These are phyloP conservation scores for Picea glauca DNA, from an alignment of 75 land plant genomes.

Conservation along the genomic window DNA sequence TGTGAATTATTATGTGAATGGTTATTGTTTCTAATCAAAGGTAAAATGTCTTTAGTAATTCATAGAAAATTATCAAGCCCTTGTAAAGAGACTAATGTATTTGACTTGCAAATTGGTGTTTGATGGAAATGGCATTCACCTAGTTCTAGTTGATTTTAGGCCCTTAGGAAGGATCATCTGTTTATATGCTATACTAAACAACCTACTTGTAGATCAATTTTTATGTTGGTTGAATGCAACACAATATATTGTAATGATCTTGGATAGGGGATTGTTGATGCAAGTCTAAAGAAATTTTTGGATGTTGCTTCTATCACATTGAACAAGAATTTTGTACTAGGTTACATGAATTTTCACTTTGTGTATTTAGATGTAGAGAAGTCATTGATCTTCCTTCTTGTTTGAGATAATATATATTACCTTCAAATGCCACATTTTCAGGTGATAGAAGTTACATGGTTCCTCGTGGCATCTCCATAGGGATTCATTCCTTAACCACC, in stretches of 20 bases:
- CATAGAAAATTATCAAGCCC: constrained; percentile 71
- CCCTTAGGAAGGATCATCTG: constrained; percentile 51
- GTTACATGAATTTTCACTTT: constrained; percentile 12
- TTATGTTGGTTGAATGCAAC: not conserved
- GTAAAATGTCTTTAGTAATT: constrained; percentile 33
- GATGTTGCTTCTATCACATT: constrained; percentile 86
- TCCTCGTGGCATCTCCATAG: constrained; percentile 90
- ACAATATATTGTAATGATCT: not conserved
- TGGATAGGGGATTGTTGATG: constrained; percentile 81
- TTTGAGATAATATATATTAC: not conserved
- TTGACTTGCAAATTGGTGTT: constrained; percentile 81
- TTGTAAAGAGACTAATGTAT: constrained; percentile 59
- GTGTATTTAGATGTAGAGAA: not conserved
- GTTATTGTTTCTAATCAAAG: not conserved
- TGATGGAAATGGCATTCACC: constrained; percentile 89
- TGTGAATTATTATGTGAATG: not conserved
- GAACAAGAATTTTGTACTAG: constrained; percentile 95
- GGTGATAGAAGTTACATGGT: constrained; percentile 91
- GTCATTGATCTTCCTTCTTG: not conserved
- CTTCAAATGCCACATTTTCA: constrained; percentile 13
- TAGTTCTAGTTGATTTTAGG: constrained; percentile 85
- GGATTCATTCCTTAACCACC: constrained; percentile 88
- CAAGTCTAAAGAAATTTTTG: constrained; percentile 83
- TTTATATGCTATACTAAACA: not conserved
- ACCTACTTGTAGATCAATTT: not conserved